Evolutionary conservation across 495 filamentous ascomycete genomes (phyloP), one percentile per base, ranked within the genome.

Genomic region (Tricharina praecox): DNA sequence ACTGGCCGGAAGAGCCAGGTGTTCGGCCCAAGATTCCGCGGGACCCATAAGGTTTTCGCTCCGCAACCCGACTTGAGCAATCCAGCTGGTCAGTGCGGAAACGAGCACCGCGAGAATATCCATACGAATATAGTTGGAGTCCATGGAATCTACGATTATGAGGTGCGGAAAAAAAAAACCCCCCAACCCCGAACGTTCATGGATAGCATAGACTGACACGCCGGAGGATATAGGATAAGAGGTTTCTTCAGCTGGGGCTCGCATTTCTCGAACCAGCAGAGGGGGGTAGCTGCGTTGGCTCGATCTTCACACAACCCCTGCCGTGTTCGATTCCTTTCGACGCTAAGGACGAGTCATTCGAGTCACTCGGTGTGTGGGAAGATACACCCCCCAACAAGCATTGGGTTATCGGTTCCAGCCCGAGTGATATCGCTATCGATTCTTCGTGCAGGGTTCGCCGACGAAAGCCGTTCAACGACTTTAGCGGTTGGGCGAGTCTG

Each of bases 101-200:
- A 50, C 20, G 51, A 49, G 34, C 51, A 47, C 34, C 45, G 55
- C 20, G 53, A 50, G 28, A 48, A 59, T 4, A 48, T 58, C 18
- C 36, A 25, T 23, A 40, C 47, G 2, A 45, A 48, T 13, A 59
- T 61, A 4, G 23, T 61, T 42, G 58, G 58, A 2, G 23, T 61
- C 13, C 58, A 61, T 35, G 62, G 45, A 40, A 45, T 61, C n/a
- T 61, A 61, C 45, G 58, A 61, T 25, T 42, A 60, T 47, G 53
- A 61, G 48, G 54, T 56, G 51, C 3, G 24, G 3, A n/a, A n/a
- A n/a, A n/a, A n/a, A n/a, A n/a, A n/a, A n/a, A n/a, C 28, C 28
- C 2, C 23, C 4, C 4, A 11, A 13, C 9, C 21, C 20, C 37
- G 20, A 18, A 40, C 20, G 16, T n/a, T n/a, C 9, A 3, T 39